phyloP scores from a whole-genome alignment of 2,329 filamentous ascomycete species.

The Meredithiella fracta region DNA sequence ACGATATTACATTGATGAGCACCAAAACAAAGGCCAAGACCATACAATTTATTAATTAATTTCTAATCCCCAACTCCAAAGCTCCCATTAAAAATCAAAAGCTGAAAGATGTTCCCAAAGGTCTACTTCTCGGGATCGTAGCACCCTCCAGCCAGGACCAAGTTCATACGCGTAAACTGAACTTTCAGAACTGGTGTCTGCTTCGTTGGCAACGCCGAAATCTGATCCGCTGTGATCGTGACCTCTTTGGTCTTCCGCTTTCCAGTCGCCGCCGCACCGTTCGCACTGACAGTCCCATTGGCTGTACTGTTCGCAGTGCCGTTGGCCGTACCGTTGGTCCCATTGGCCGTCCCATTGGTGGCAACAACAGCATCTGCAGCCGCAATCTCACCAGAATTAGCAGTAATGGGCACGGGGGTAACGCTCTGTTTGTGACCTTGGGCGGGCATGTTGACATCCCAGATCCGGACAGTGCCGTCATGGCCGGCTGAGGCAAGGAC shows the following conservation, averaged over 20 bases:
- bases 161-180: constrained; percentile 85
- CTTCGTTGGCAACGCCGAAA: constrained; percentile 89
- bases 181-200: constrained; percentile 90
- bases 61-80: background rate
- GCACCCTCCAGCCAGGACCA: constrained; percentile 71
- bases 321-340: background rate
- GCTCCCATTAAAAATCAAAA: background rate
- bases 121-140: constrained; percentile 30
- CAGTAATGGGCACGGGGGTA: constrained; percentile 21
- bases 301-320: background rate
- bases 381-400: constrained; percentile 11
- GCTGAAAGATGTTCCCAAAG: no score
- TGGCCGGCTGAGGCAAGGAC: constrained; percentile 81
- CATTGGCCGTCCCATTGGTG: constrained; percentile 15
- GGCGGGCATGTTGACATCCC: constrained; percentile 68
- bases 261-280: constrained; percentile 18
- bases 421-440: constrained; percentile 43
- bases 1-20: background rate
- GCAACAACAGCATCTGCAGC: constrained; percentile 14
- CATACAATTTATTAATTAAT: background rate
- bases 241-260: constrained; percentile 84
- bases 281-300: constrained; percentile 17
- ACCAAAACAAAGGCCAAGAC: background rate
- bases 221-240: constrained; percentile 80
- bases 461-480: constrained; percentile 82